Evolutionary conservation across 2,329 filamentous ascomycete genomes (phyloP), one percentile per base, ranked within the genome.

Genomic region (Fusarium falciforme): DNA sequence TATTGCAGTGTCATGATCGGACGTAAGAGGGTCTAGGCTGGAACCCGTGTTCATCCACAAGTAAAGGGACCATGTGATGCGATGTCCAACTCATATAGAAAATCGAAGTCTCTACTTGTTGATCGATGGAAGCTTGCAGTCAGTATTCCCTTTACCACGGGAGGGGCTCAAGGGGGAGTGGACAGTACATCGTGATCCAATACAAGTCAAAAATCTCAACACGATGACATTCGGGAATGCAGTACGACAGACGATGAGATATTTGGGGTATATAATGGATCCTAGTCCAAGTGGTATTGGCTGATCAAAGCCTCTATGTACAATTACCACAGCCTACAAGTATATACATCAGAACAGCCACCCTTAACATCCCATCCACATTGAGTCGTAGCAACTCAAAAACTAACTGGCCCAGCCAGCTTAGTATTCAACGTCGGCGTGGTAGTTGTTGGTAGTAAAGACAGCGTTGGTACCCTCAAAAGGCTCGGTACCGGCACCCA

Each of bases 401-500:
- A 20, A 20, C 38, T 25, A 22, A 52, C 7, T 12, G 20, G 47
- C 17, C n/a, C 44, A 62, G n/a, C 29, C 47, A 36, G 8, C 16
- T 40, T 66, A 64, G 40, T 64, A 71, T 12, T 52, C 40, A n/a
- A 71, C 65, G 2, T 29, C 54, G 14, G 59, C 64, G 12, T 55
- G 55, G 36, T 68, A 74, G 40, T 57, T 49, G 5, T 60, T 60
- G 14, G 72, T 74, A 14, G 74, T 74, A 67, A 79, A 78, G 22
- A 72, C 64, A 29, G 72, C 76, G 60, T 86, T 82, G 42, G 74
- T 83, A 33, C 88, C 89, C 66, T 83, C 84, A 73, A 90, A 90
- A 4, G 88, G 85, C 82, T 90, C 89, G 4, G 89, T 90, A 8
- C 89, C 89, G 14, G 87, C 87, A 66, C 86, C 85, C 31, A 89